Evolutionary conservation across 108 stramenopile genomes (phyloP).

Genomic region (Pseudonitzschia multiseries): DNA sequence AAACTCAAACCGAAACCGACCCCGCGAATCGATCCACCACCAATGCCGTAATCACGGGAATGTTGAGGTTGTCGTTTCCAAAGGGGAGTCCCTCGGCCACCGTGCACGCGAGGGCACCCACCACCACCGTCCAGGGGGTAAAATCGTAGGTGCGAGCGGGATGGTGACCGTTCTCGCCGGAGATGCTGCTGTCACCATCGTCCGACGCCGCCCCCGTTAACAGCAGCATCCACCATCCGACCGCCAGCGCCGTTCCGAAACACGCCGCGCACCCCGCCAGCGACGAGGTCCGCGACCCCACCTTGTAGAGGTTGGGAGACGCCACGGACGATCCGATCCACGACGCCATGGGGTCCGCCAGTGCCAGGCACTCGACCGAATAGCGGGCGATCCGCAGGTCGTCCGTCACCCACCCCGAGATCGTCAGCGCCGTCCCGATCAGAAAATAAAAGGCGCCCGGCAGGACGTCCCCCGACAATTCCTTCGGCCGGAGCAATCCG

Average conservation of each 20-base stretch:
- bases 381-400: constrained; percentile 40
- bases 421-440: constrained; percentile 41
- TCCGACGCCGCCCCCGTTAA: neutral
- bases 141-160: neutral
- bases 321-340: constrained; percentile 43
- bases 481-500: constrained; percentile 41
- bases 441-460: constrained; percentile 70
- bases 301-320: constrained; percentile 18
- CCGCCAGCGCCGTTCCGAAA: constrained; percentile 41
- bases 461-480: constrained; percentile 22
- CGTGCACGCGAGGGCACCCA: constrained; percentile 51
- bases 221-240: constrained; percentile 32
- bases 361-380: constrained; percentile 54
- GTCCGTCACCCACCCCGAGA: constrained; percentile 16
- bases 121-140: neutral
- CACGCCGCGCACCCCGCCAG: constrained; percentile 52
- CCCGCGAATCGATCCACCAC: constrained; percentile 24
- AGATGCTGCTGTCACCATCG: neutral
- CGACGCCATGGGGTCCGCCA: constrained; percentile 64
- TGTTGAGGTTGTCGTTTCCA: constrained; percentile 60
- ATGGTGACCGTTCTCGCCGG: neutral
- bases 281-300: constrained; percentile 27
- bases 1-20: neutral
- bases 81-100: constrained; percentile 49
- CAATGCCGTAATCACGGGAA: constrained; percentile 49